phyloP scores from a whole-genome alignment of 2,329 filamentous ascomycete genomes.

The Lachnellula occidentalis region DNA sequence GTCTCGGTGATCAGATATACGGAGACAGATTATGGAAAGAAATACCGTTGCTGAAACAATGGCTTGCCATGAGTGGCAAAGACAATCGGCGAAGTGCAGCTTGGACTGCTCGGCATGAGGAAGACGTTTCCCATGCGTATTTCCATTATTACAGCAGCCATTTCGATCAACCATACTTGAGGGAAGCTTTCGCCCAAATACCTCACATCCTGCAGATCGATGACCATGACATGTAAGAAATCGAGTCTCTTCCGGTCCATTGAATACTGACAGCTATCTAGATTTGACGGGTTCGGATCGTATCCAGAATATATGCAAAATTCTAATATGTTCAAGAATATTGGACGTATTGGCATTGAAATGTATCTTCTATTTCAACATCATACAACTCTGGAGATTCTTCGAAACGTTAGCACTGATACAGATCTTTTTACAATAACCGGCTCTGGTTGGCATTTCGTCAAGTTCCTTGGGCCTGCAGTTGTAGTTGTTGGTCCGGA shows the following conservation, averaged over 20 bases:
- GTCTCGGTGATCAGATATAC: slow-evolving; percentile 90
- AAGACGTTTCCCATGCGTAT: slow-evolving; percentile 92
- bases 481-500: slow-evolving; percentile 88
- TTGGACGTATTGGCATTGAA: slow-evolving; percentile 88
- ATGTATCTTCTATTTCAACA: slow-evolving; percentile 99
- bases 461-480: slow-evolving; percentile 91
- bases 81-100: slow-evolving; percentile 84
- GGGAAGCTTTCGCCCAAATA: slow-evolving; percentile 96
- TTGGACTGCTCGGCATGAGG: slow-evolving; percentile 93
- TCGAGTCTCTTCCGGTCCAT: not conserved
- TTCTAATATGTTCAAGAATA: slow-evolving; percentile 97
- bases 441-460: slow-evolving; percentile 96
- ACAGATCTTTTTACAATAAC: slow-evolving; percentile 93
- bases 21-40: slow-evolving; percentile 96
- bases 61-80: slow-evolving; percentile 87
- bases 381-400: slow-evolving; percentile 89
- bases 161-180: slow-evolving; percentile 90
- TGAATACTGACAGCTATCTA: slow-evolving; percentile 34
- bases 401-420: slow-evolving; percentile 83
- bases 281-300: slow-evolving; percentile 94
- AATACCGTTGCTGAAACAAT: slow-evolving; percentile 87
- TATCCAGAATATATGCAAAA: slow-evolving; percentile 99
- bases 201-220: slow-evolving; percentile 90
- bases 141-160: slow-evolving; percentile 99
- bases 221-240: slow-evolving; percentile 92